A percentile compares a stretch with the other conserved stretches of the same genome.
These are phyloP conservation scores for Pilaira anomala DNA, from an alignment of 192 early-diverging fungal species.

Conservation along the genomic window DNA sequence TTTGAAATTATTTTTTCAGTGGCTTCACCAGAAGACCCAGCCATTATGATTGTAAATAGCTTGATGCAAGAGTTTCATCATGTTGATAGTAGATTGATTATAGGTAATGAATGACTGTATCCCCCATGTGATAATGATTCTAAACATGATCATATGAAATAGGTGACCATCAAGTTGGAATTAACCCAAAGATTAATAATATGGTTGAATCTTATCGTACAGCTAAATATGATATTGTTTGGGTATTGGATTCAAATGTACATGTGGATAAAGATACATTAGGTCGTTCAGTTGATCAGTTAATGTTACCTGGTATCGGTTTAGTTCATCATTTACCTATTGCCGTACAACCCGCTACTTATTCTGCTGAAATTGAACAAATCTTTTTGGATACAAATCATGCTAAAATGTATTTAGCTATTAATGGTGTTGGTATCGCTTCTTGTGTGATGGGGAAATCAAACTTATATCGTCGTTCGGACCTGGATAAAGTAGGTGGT, in stretches of 20 bases:
- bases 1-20: slow-evolving; percentile 92
- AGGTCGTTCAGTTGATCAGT: slow-evolving; percentile 75
- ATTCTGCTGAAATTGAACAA: slow-evolving; percentile 82
- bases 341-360: slow-evolving; percentile 65
- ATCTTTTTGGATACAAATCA: slow-evolving; percentile 88
- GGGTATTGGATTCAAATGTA: slow-evolving; percentile 95
- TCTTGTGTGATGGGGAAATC: slow-evolving; percentile 95
- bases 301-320: slow-evolving; percentile 73
- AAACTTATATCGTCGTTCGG: slow-evolving; percentile 84
- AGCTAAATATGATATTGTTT: slow-evolving; percentile 84
- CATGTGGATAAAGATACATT: slow-evolving; percentile 73
- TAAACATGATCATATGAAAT: background rate
- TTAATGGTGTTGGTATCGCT: slow-evolving; percentile 82
- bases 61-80: slow-evolving; percentile 72
- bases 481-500: slow-evolving; percentile 77
- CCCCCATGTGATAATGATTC: background rate
- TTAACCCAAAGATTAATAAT: slow-evolving; percentile 98
- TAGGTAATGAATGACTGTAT: slow-evolving; percentile 48
- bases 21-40: slow-evolving; percentile 78
- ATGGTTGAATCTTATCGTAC: slow-evolving; percentile 77
- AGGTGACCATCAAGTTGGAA: slow-evolving; percentile 72
- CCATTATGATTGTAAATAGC: slow-evolving; percentile 65
- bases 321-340: slow-evolving; percentile 94
- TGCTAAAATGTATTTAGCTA: slow-evolving; percentile 92
- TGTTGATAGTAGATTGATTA: slow-evolving; percentile 71